Conservation (phyloP, 306 rosid genomes). For the Fragaria vesca region DNA sequence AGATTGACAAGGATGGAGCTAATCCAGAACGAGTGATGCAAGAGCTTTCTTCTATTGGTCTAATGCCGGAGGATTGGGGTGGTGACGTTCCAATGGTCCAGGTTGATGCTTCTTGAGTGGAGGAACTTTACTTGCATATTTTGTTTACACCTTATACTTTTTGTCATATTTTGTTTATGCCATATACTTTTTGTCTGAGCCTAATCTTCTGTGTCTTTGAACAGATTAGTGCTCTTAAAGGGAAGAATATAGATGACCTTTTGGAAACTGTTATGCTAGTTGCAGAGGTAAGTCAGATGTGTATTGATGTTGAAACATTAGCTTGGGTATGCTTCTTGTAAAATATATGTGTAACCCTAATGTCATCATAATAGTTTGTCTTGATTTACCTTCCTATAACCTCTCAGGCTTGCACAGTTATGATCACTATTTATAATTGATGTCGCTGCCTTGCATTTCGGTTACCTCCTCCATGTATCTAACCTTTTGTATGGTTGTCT, state of each 20-base stretch:
- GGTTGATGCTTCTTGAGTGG: constrained; percentile 48
- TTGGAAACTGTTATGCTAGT: constrained; percentile 94
- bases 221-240: constrained; percentile 97
- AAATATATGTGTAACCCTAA: not conserved
- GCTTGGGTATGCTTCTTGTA: constrained; percentile 7
- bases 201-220: constrained; percentile 20
- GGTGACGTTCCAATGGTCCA: constrained; percentile 94
- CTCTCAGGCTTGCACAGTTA: not conserved
- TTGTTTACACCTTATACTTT: not conserved
- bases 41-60: constrained; percentile 90
- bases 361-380: not conserved
- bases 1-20: constrained; percentile 98
- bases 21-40: constrained; percentile 96
- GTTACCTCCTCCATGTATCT: constrained; percentile 22
- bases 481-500: constrained; percentile 35
- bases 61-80: constrained; percentile 99
- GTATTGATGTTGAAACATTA: not conserved
- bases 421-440: not conserved
- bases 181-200: constrained; percentile 16
- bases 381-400: not conserved
- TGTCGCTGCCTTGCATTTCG: constrained; percentile 1
- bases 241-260: constrained; percentile 78
- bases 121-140: constrained; percentile 14
- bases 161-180: constrained; percentile 4
- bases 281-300: constrained; percentile 73